Evolutionary conservation across 2,329 filamentous ascomycete genomes (phyloP), one percentile per base, ranked within the genome.

Genomic region (Cercospora sp.): DNA sequence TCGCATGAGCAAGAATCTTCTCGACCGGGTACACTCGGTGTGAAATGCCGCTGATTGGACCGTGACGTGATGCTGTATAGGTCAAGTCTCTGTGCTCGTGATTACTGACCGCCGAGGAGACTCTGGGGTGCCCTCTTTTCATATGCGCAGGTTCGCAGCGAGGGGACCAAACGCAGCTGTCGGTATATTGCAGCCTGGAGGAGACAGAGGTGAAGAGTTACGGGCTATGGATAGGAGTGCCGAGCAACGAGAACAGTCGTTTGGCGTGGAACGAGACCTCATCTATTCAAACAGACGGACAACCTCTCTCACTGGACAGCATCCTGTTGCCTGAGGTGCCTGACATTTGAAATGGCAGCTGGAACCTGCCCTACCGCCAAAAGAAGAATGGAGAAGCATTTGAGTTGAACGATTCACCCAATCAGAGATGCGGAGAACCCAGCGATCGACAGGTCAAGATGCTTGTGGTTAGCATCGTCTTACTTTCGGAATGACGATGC

Each of bases 271-370:
- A 59, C 30, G 30, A 36, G 30, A 23, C 16, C 26, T 36, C 30
- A 23, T 31, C 28, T 18, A 3, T 18, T n/a, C 28, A 59, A 18
- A 16, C 30, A 31, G 6, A 18, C 30, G 31, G 3, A 28, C 31
- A 31, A 16, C 20, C 28, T 12, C 28, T 59, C 28, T 59, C 55
- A 63, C 61, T 63, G 61, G 61, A 63, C 48, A 12, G 45, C 45
- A 63, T 63, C 26, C 61, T 55, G 45, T 55, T 63, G 61, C 61
- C 61, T 63, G 61, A 63, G 42, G 61, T 57, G 30, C 45, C 45
- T 63, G 42, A 55, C 36, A 13, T 63, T 13, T 12, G 30, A 63
- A 31, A 13, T 23, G 26, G 28, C 16, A 23, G 48, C 61, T 63
- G 23, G 61, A 63, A 12, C 30, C 48, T 33, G 45, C 45, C 28